phyloP scores from a whole-genome alignment of 345 rosid species.

The Balakata baccata region DNA sequence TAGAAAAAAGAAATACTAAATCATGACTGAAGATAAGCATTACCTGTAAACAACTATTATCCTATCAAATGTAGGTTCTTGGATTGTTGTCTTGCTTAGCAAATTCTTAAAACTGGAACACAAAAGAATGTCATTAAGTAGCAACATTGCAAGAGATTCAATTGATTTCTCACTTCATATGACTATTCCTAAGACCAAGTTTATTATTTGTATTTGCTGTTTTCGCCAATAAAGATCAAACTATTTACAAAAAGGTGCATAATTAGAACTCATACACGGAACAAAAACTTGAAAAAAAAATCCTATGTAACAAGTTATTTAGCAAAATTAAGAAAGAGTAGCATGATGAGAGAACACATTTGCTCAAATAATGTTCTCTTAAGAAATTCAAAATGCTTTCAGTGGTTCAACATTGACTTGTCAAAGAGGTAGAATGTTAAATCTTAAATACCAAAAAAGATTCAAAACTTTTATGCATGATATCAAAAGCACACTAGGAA shows the following conservation, averaged over 20 bases:
- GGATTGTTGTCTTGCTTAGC: slow-evolving; percentile 69
- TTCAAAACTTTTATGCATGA: background rate
- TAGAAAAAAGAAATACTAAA: background rate
- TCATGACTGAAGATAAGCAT: background rate
- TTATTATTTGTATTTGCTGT: no score
- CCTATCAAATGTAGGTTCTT: slow-evolving; percentile 93
- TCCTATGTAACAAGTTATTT: no score
- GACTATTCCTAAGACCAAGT: background rate
- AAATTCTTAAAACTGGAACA: slow-evolving; percentile 56
- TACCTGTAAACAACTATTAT: slow-evolving; percentile 93
- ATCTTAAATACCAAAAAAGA: background rate
- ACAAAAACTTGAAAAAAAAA: no score
- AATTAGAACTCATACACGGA: no score
- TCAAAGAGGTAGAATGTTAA: background rate
- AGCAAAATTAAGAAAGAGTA: no score
- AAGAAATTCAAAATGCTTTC: background rate
- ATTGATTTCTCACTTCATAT: background rate
- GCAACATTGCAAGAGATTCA: slow-evolving; percentile 6
- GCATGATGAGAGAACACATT: no score
- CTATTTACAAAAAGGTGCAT: no score
- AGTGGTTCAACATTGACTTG: background rate
- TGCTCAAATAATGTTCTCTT: no score
- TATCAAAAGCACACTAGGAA: background rate
- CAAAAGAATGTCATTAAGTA: slow-evolving; percentile 8
- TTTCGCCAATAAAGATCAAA: no score